Conservation (phyloP, 352 stramenopile genomes). For the Halophytophthora batemanensis region DNA sequence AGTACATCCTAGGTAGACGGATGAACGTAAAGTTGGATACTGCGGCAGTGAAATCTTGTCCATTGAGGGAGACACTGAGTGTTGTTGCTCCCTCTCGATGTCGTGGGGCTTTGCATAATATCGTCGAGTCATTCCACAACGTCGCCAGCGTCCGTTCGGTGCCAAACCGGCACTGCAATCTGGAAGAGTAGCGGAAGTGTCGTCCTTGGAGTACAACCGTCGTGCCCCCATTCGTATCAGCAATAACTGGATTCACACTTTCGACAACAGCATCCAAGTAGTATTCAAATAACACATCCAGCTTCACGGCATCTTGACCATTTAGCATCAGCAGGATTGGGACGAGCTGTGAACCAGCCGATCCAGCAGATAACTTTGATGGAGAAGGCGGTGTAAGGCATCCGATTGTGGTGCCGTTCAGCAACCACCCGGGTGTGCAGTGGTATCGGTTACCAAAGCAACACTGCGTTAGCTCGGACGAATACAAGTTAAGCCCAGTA, state of each 20-base stretch:
- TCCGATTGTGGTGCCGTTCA: constrained; percentile 24
- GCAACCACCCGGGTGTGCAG: constrained; percentile 38
- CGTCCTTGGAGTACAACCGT: constrained; percentile 51
- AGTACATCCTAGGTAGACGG: constrained; percentile 41
- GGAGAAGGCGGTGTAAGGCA: constrained; percentile 37
- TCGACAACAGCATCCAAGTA: constrained; percentile 41
- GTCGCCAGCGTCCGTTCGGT: constrained; percentile 32
- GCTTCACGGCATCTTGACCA: constrained; percentile 55
- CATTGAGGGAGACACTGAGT: constrained; percentile 64
- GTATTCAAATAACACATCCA: constrained; percentile 62
- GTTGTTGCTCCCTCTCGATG: constrained; percentile 22
- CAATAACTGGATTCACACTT: constrained; percentile 35
- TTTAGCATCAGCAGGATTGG: constrained; percentile 74
- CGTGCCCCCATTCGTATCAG: constrained; percentile 49
- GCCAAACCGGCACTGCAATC: constrained; percentile 58
- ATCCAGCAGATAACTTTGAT: constrained; percentile 8
- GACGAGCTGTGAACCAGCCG: constrained; percentile 24
- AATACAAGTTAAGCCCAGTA: constrained; percentile 50
- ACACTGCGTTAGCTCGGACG: constrained; percentile 51
- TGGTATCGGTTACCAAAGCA: constrained; percentile 52
- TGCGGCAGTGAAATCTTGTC: constrained; percentile 46
- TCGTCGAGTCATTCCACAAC: constrained; percentile 54
- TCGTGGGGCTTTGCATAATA: constrained; percentile 57
- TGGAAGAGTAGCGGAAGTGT: constrained; percentile 53
- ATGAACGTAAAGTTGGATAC: constrained; percentile 46